These are phyloP conservation scores for Rhazya stricta DNA, from an alignment of 257 asterid species.

Conservation along the genomic window DNA sequence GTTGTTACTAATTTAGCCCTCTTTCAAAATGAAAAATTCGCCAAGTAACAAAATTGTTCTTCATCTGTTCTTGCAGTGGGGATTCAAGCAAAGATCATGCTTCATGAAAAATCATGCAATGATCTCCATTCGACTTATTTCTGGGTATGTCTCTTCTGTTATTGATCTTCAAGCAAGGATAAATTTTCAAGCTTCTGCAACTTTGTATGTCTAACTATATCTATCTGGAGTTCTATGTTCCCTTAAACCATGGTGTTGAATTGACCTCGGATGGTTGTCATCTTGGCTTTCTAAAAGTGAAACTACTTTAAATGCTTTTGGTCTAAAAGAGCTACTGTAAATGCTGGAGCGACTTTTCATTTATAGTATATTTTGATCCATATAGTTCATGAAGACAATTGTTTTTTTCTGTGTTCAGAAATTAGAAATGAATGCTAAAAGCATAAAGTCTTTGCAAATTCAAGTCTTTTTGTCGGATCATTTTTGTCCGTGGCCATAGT, in stretches of 20 bases:
- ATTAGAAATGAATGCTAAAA: neutral
- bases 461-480: neutral
- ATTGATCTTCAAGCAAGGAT: neutral
- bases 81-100: conserved; percentile 59
- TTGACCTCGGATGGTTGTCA: neutral
- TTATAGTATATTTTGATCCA: neutral
- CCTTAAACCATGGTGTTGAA: neutral
- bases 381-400: neutral
- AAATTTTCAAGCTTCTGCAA: neutral
- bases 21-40: neutral
- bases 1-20: neutral
- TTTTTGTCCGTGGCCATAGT: neutral
- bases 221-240: neutral
- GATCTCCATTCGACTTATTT: conserved; percentile 54
- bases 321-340: neutral
- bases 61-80: conserved; percentile 53
- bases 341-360: neutral
- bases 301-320: neutral
- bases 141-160: conserved; percentile 44
- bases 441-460: neutral
- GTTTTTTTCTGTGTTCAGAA: neutral
- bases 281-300: neutral
- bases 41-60: neutral
- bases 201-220: too few species aligned
- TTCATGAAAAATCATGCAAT: conserved; percentile 75